Percentiles rank a stretch among this genome's conserved stretches.
phyloP scores from a whole-genome alignment of 805 yeast genomes.

The Jamesozyma spencerorum region DNA sequence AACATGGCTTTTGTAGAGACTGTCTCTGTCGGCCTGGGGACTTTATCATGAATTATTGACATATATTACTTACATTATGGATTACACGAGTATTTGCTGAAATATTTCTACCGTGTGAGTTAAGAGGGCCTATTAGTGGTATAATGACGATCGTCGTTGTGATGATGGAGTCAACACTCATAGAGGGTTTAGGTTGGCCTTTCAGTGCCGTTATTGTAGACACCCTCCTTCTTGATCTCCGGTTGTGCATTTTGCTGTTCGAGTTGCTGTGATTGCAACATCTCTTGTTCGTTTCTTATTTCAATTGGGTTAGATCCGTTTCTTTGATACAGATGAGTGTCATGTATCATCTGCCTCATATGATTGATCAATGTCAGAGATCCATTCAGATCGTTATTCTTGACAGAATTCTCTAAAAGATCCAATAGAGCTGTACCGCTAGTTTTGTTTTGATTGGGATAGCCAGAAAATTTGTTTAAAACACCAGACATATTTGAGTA shows the following conservation, averaged over 20 bases:
- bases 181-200: not conserved
- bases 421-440: not conserved
- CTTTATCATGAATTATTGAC: too few relatives aligned
- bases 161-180: too few relatives aligned
- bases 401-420: slow-evolving; percentile 17
- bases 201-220: not conserved
- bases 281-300: slow-evolving; percentile 9
- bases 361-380: slow-evolving; percentile 17
- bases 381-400: slow-evolving; percentile 15
- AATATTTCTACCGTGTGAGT: too few relatives aligned
- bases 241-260: not conserved
- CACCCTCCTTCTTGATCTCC: too few relatives aligned
- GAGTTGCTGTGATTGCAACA: not conserved
- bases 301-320: slow-evolving; percentile 22
- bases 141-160: too few relatives aligned
- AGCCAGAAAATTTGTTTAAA: not conserved
- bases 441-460: not conserved
- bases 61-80: too few relatives aligned
- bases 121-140: too few relatives aligned
- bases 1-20: too few relatives aligned
- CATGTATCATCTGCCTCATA: slow-evolving; percentile 15
- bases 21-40: too few relatives aligned
- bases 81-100: too few relatives aligned
- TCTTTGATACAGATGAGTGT: slow-evolving; percentile 20
- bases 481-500: slow-evolving; percentile 40